phyloP scores from a whole-genome alignment of 73 alveolate genomes.

The Effrenium voratum region DNA sequence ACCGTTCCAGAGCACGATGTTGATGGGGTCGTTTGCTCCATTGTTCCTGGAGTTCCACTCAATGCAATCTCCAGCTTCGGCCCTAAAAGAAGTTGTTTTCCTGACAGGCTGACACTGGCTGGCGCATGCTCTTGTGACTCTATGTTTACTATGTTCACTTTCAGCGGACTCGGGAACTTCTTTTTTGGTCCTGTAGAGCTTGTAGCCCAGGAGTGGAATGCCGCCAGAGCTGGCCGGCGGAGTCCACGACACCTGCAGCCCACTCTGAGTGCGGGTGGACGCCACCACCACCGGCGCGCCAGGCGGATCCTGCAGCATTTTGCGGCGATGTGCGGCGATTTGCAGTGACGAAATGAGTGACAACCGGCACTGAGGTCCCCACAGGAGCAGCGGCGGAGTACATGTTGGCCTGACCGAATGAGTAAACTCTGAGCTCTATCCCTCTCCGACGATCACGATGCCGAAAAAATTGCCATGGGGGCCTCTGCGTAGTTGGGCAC shows the following conservation, averaged over 20 bases:
- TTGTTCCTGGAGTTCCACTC: conserved; percentile 34
- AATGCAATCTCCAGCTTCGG: background rate
- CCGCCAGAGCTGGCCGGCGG: conserved; percentile 74
- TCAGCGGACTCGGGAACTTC: background rate
- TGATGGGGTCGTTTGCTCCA: conserved; percentile 85
- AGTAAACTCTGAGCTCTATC: too few relatives aligned
- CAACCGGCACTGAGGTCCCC: background rate
- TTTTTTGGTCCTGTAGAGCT: conserved; percentile 43
- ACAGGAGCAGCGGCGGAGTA: conserved; percentile 36
- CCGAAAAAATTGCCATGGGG: background rate
- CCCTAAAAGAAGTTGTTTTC: too few relatives aligned
- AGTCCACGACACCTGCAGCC: conserved; percentile 70
- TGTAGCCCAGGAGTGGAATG: conserved; percentile 63
- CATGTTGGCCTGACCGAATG: background rate
- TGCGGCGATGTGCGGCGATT: background rate
- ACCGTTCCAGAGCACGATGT: conserved; percentile 74
- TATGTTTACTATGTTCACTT: background rate
- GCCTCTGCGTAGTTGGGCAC: conserved; percentile 88
- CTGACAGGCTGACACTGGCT: too few relatives aligned
- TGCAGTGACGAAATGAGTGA: too few relatives aligned
- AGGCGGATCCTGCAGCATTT: conserved; percentile 48
- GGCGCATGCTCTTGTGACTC: too few relatives aligned
- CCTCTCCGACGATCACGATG: too few relatives aligned
- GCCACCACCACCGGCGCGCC: conserved; percentile 87
- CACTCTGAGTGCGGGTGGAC: conserved; percentile 45